Evolutionary conservation across 352 stramenopile species (phyloP).

Genomic region (Pythium grandisporangium): DNA sequence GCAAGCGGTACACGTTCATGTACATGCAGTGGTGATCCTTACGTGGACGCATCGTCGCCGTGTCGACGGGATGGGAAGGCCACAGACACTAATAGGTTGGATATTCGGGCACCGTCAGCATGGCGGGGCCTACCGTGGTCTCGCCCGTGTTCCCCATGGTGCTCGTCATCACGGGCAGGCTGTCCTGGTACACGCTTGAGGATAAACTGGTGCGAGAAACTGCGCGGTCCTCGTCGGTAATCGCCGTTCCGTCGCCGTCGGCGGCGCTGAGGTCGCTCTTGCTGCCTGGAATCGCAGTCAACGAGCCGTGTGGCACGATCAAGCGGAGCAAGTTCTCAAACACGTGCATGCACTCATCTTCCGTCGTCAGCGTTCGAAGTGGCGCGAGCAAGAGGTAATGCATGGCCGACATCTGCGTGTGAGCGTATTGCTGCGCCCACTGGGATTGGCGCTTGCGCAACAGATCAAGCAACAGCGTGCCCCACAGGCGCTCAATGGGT

Average conservation of each 20-base stretch:
- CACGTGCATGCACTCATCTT: constrained; percentile 24
- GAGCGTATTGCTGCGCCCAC: constrained; percentile 24
- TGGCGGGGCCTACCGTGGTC: no score
- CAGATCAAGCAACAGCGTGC: constrained; percentile 22
- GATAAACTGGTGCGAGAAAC: background rate
- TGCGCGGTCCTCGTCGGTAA: no score
- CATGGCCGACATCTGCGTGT: constrained; percentile 2
- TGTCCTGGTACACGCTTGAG: constrained; percentile 1
- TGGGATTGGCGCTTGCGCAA: constrained; percentile 16
- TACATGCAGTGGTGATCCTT: no score
- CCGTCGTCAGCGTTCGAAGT: constrained; percentile 12
- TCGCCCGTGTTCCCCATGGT: no score
- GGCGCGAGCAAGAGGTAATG: constrained; percentile 3
- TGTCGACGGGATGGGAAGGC: no score
- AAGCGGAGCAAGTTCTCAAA: constrained; percentile 47
- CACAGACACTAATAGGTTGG: no score
- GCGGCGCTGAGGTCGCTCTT: no score
- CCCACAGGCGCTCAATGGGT: no score
- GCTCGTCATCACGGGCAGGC: constrained; percentile 2
- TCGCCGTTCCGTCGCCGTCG: no score
- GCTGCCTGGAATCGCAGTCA: background rate
- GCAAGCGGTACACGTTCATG: no score
- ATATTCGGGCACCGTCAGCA: no score
- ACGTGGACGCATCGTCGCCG: no score
- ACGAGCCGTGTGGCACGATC: constrained; percentile 26